Conservation (phyloP, 371 early-diverging fungal species). For the Nematocida sp. region DNA sequence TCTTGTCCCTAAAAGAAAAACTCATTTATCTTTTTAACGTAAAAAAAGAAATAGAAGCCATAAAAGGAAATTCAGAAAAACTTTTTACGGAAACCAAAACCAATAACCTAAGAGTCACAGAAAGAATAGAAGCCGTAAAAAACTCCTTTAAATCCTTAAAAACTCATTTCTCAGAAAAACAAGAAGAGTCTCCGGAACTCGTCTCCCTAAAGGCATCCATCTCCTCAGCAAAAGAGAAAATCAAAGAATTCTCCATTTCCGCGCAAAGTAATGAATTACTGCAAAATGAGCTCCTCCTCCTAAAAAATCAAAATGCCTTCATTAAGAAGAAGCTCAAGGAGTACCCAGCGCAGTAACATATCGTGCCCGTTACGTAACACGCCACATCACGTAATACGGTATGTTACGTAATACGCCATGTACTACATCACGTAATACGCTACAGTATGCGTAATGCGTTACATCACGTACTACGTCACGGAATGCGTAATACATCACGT, state of each 20-base stretch:
- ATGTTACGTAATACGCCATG: too few relatives aligned
- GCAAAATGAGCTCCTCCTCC: background rate
- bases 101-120: background rate
- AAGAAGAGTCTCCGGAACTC: background rate
- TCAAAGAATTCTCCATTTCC: background rate
- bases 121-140: background rate
- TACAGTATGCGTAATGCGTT: too few relatives aligned
- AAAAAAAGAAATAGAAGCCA: background rate
- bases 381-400: too few relatives aligned
- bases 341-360: too few relatives aligned
- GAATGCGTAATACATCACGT: too few relatives aligned
- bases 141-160: background rate
- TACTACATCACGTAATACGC: too few relatives aligned
- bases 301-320: background rate
- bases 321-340: too few relatives aligned
- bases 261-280: background rate
- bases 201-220: background rate
- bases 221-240: background rate
- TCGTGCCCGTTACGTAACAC: too few relatives aligned
- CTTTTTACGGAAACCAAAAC: too few relatives aligned
- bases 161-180: background rate
- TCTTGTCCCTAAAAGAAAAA: constrained; percentile 11
- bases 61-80: too few relatives aligned
- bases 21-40: background rate
- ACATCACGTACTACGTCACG: too few relatives aligned